Conservation (phyloP, 2,329 filamentous ascomycete species). For the Xylaria multiplex region DNA sequence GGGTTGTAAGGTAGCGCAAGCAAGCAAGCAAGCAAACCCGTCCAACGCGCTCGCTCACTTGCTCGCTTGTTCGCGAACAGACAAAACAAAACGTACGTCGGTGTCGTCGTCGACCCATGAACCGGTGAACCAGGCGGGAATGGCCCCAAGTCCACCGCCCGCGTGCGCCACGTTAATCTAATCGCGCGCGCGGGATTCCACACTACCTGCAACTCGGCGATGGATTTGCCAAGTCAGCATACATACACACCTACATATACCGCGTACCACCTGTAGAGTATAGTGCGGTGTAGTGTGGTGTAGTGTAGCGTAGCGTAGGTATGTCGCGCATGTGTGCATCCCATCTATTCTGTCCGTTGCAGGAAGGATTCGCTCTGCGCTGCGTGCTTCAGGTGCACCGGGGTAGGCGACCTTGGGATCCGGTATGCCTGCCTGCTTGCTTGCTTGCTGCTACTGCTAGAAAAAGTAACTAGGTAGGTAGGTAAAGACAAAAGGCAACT, state of each 20-base stretch:
- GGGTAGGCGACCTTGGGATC: background rate
- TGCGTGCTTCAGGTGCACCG: background rate
- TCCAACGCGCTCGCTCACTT: no score
- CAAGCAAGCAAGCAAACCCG: background rate
- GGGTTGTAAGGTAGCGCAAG: no score
- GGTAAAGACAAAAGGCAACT: background rate
- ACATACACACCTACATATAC: no score
- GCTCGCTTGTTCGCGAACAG: no score
- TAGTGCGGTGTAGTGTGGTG: no score
- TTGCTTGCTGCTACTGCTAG: background rate
- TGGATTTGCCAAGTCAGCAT: background rate
- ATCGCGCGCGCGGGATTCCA: background rate
- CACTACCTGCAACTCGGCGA: background rate
- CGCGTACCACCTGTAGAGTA: no score
- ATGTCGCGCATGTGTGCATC: background rate
- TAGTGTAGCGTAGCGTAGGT: no score
- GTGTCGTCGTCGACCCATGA: no score
- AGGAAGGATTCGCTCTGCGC: background rate
- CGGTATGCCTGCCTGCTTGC: background rate
- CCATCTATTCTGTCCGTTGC: no score
- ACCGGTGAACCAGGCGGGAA: background rate
- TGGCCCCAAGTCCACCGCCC: background rate
- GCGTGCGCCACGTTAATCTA: background rate
- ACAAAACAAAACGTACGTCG: no score
- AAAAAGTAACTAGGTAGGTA: background rate